phyloP scores from a whole-genome alignment of 192 early-diverging fungal genomes.

The Backusella tuberculispora region DNA sequence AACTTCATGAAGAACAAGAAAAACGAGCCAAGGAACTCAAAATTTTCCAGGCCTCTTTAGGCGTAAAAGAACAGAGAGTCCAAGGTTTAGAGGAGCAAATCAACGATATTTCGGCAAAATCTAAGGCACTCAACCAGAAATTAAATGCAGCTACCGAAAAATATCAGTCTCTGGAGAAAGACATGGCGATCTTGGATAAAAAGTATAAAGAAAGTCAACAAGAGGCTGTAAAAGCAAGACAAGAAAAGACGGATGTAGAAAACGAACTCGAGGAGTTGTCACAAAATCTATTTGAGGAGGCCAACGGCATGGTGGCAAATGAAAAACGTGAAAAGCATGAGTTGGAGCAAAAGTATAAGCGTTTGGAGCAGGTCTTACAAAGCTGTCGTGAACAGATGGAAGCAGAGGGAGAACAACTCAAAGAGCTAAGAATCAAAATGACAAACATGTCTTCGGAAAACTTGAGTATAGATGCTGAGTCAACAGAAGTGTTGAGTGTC shows the following conservation, averaged over 20 bases:
- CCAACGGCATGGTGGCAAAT: slow-evolving; percentile 87
- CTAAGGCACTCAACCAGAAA: slow-evolving; percentile 56
- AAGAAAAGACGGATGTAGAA: slow-evolving; percentile 87
- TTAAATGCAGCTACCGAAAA: slow-evolving; percentile 77
- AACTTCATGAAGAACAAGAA: slow-evolving; percentile 29
- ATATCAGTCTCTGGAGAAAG: slow-evolving; percentile 60
- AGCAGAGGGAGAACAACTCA: slow-evolving; percentile 80
- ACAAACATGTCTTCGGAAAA: slow-evolving; percentile 64
- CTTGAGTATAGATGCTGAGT: slow-evolving; percentile 52
- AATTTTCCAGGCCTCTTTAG: not conserved
- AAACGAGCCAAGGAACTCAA: slow-evolving; percentile 24
- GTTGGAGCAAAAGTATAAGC: slow-evolving; percentile 52
- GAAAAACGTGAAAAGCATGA: slow-evolving; percentile 68
- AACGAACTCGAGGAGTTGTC: slow-evolving; percentile 93
- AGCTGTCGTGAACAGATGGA: slow-evolving; percentile 65
- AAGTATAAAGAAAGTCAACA: slow-evolving; percentile 83
- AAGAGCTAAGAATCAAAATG: slow-evolving; percentile 81
- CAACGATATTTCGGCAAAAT: not conserved
- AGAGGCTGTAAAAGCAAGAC: slow-evolving; percentile 79
- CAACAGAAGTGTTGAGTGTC: slow-evolving; percentile 75
- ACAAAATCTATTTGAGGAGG: slow-evolving; percentile 89
- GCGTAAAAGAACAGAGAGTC: slow-evolving; percentile 5
- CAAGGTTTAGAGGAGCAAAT: slow-evolving; percentile 5
- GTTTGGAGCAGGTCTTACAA: slow-evolving; percentile 64
- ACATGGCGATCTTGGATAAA: slow-evolving; percentile 72